These are phyloP conservation scores for Termitomyces sp. DNA, from an alignment of 768 basidiomycete genomes.

Conservation along the genomic window DNA sequence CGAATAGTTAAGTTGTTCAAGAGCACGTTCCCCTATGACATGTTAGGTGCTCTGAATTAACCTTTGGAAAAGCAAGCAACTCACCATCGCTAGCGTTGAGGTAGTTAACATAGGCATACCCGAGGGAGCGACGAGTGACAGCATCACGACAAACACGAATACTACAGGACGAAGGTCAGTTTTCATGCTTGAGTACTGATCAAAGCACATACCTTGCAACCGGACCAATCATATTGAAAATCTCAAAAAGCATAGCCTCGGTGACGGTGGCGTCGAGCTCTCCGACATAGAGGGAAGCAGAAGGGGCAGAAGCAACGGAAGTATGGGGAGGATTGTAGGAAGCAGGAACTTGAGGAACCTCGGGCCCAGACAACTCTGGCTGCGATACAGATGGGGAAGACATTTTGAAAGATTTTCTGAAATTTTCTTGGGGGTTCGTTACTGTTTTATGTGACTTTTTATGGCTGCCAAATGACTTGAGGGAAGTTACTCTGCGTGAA, in stretches of 20 bases:
- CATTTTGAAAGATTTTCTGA: constrained; percentile 47
- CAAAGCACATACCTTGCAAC: constrained; percentile 66
- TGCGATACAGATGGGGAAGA: constrained; percentile 43
- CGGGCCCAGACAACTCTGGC: constrained; percentile 48
- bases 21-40: constrained; percentile 83
- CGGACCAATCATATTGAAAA: constrained; percentile 99
- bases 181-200: not conserved
- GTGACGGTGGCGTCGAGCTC: constrained; percentile 98
- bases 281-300: constrained; percentile 96
- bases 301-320: constrained; percentile 62
- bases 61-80: constrained; percentile 17
- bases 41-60: constrained; percentile 8
- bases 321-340: constrained; percentile 40
- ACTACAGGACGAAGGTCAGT: constrained; percentile 32
- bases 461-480: constrained; percentile 34
- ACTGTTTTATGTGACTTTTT: constrained; percentile 86
- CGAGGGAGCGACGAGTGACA: constrained; percentile 98
- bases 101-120: constrained; percentile 99
- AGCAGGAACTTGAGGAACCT: constrained; percentile 32
- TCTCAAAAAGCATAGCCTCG: constrained; percentile 99
- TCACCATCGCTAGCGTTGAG: constrained; percentile 90
- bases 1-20: constrained; percentile 99
- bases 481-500: constrained; percentile 7
- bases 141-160: constrained; percentile 99
- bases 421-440: constrained; percentile 61